These are phyloP conservation scores for Mycena maculata DNA, from an alignment of 768 basidiomycete species.

Conservation along the genomic window DNA sequence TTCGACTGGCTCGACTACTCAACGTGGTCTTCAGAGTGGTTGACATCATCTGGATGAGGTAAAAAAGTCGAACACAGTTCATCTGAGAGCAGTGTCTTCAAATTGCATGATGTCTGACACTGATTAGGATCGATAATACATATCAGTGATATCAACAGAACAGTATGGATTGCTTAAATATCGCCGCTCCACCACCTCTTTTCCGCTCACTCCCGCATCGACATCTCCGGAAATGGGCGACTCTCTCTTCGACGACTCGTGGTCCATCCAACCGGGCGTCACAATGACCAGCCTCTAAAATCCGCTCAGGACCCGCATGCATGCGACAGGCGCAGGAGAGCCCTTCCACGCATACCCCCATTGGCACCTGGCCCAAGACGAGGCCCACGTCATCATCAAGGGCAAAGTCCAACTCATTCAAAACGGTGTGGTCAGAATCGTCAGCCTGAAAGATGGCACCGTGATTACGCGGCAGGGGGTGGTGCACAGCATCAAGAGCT, in stretches of 20 bases:
- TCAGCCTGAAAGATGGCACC: not conserved
- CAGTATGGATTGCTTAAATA: no score
- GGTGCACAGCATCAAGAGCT: slow-evolving; percentile 2
- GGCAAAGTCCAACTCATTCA: not conserved
- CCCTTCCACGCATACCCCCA: not conserved
- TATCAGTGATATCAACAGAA: no score
- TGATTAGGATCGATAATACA: no score
- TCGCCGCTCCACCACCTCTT: no score
- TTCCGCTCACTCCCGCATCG: no score
- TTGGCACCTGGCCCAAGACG: slow-evolving; percentile 3
- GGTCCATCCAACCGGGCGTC: not conserved
- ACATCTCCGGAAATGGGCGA: slow-evolving; percentile 9
- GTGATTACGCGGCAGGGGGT: not conserved
- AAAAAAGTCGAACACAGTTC: no score
- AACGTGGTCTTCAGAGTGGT: no score
- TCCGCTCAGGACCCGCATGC: not conserved
- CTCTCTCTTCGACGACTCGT: slow-evolving; percentile 9
- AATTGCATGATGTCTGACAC: no score
- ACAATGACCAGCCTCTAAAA: slow-evolving; percentile 7
- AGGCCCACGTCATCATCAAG: slow-evolving; percentile 10
- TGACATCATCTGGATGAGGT: no score
- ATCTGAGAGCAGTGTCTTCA: no score
- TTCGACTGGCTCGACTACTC: no score
- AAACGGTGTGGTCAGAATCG: not conserved
- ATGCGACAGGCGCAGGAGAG: slow-evolving; percentile 2